Evolutionary conservation across 2,329 filamentous ascomycete genomes (phyloP), one percentile per base, ranked within the genome.

Genomic region (Clathrospora elynae): DNA sequence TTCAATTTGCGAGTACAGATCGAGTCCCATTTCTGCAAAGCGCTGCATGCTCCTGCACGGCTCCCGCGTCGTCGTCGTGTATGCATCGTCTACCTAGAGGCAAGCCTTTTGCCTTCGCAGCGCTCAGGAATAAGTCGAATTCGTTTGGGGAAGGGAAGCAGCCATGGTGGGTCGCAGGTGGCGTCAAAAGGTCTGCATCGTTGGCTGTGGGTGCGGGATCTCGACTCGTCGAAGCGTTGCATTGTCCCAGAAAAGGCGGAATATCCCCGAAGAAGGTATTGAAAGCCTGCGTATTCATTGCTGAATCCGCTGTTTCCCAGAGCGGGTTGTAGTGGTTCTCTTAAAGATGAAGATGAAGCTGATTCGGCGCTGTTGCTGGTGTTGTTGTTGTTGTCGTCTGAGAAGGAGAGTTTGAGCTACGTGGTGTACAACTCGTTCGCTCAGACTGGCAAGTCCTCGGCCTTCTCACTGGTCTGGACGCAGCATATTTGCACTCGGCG

Each of bases 381-480:
- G n/a, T n/a, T n/a, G n/a, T n/a, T n/a, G n/a, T n/a, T n/a, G n/a
- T n/a, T n/a, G n/a, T n/a, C n/a, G n/a, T n/a, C n/a, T n/a, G n/a
- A n/a, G n/a, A n/a, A n/a, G n/a, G n/a, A n/a, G n/a, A n/a, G n/a
- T n/a, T n/a, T n/a, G n/a, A n/a, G 9, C 24, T 19, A 13, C 6
- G 35, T 7, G 12, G 8, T 13, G 17, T 37, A n/a, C 17, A 25
- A 4, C 6, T 29, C 16, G 24, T 18, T 29, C 19, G 24, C 14
- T 17, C 24, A 29, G 35, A 29, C n/a, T 25, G 35, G 4, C 24
- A 26, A 20, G 17, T 29, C 24, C 7, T 37, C 13, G 35, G 35
- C 17, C 35, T 23, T 4, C 35, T 25, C 35, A 37, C 29, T 13
- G 35, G 35, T 9, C 29, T 37, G 3, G 35, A 29, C 18, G 35